Conservation (phyloP, 1,284 basidiomycete genomes). For the Marasmius sp. region DNA sequence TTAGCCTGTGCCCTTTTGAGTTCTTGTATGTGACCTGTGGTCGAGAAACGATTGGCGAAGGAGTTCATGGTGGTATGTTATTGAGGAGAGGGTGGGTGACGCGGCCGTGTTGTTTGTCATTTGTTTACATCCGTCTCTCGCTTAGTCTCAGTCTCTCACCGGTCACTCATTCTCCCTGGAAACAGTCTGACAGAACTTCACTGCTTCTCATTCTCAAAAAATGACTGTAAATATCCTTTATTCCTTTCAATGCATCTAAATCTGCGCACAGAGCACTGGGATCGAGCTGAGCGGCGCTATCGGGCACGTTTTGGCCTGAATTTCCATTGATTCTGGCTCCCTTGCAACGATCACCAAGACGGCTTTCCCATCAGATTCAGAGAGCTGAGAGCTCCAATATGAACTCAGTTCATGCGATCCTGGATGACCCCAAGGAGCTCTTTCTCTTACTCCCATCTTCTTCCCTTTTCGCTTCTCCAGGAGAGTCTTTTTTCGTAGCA, state of each 20-base stretch:
- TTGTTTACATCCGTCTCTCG: not conserved
- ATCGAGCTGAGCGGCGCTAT: not conserved
- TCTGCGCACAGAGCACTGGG: not conserved
- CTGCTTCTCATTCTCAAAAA: not conserved
- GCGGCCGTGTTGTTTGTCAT: constrained; percentile 43
- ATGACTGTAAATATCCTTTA: not conserved
- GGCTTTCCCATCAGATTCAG: not conserved
- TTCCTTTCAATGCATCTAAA: not conserved
- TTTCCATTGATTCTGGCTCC: not conserved
- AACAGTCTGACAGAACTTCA: constrained; percentile 11
- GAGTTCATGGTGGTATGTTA: constrained; percentile 65
- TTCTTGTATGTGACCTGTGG: constrained; percentile 48
- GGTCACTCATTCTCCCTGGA: constrained; percentile 23
- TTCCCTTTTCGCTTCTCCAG: constrained; percentile 3
- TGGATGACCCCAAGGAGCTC: not conserved
- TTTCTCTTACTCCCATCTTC: constrained; percentile 4
- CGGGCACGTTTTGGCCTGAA: not conserved
- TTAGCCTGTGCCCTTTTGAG: constrained; percentile 51
- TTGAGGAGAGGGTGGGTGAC: constrained; percentile 38
- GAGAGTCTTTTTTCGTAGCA: constrained; percentile 4
- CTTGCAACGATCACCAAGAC: too few species aligned
- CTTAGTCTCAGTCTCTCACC: not conserved
- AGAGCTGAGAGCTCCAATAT: not conserved
- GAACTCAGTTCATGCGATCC: not conserved
- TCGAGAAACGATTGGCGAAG: constrained; percentile 67